These are phyloP conservation scores for Escovopsis sp. DNA, from an alignment of 2,329 filamentous ascomycete species.

Conservation along the genomic window DNA sequence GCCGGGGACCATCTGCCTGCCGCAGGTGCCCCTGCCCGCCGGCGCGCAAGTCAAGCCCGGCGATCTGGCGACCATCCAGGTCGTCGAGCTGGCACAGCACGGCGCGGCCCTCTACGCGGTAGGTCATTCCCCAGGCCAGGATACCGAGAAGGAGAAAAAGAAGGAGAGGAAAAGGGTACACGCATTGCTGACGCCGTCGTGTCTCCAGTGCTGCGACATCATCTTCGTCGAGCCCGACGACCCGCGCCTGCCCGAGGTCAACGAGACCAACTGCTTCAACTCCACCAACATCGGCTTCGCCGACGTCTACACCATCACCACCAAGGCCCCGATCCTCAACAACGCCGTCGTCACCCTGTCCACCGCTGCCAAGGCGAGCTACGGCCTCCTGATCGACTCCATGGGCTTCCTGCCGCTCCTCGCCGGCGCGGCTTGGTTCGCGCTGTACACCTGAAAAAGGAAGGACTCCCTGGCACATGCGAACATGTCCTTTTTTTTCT, in stretches of 20 bases:
- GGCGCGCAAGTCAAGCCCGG: conserved; percentile 58
- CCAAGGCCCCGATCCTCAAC: conserved; percentile 13
- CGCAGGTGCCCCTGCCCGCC: conserved; percentile 70
- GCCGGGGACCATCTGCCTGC: conserved; percentile 75
- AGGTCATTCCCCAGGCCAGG: too few relatives aligned
- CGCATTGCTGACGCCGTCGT: neutral
- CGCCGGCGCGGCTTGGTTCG: conserved; percentile 20
- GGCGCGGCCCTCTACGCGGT: conserved; percentile 73
- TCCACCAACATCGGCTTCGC: conserved; percentile 62
- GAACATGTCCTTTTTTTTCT: neutral
- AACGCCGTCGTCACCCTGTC: conserved; percentile 2
- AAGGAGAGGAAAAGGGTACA: too few relatives aligned
- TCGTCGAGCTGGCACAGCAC: conserved; percentile 71
- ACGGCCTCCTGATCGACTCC: conserved; percentile 10
- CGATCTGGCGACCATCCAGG: conserved; percentile 81
- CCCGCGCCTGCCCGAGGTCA: conserved; percentile 51
- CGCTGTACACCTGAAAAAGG: conserved; percentile 18
- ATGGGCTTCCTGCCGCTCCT: conserved; percentile 28
- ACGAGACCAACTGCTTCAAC: conserved; percentile 77
- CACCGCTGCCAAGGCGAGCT: conserved; percentile 12
- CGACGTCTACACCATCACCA: conserved; percentile 56
- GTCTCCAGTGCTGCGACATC: conserved; percentile 73
- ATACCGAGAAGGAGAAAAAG: neutral
- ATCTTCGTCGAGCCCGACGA: conserved; percentile 72
- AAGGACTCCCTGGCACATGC: too few relatives aligned